These are phyloP conservation scores for Colletotrichum incanum DNA, from an alignment of 2,329 filamentous ascomycete species.

Conservation along the genomic window DNA sequence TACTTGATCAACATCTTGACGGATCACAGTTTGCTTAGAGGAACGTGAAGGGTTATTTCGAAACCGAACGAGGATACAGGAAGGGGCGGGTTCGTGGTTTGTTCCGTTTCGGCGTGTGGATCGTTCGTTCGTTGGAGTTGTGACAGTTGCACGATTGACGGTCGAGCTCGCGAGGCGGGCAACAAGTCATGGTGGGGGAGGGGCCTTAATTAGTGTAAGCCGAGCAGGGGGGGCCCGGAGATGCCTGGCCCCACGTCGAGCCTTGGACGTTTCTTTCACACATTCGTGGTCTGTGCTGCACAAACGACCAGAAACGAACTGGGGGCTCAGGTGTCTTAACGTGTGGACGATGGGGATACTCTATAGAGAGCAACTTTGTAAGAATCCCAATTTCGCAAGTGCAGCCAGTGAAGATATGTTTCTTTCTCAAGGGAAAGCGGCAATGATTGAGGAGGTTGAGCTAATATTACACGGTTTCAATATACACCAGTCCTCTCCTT, in stretches of 20 bases:
- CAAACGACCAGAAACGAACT: slow-evolving; percentile 3
- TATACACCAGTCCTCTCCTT: slow-evolving; percentile 5
- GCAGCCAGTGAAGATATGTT: too few species aligned
- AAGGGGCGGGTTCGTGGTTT: neutral
- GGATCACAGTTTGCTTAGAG: slow-evolving; percentile 5
- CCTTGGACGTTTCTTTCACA: neutral
- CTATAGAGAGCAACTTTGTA: neutral
- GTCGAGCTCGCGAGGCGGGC: slow-evolving; percentile 28
- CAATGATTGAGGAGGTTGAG: neutral
- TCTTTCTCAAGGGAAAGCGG: neutral
- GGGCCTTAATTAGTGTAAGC: slow-evolving; percentile 22
- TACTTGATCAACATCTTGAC: slow-evolving; percentile 69
- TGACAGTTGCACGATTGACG: slow-evolving; percentile 11
- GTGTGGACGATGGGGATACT: neutral
- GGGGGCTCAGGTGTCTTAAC: neutral
- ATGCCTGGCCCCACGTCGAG: slow-evolving; percentile 13
- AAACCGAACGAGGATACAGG: slow-evolving; percentile 13
- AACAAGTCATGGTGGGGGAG: slow-evolving; percentile 39
- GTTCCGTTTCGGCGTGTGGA: slow-evolving; percentile 3
- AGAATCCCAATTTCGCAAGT: neutral
- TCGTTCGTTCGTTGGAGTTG: slow-evolving; percentile 19
- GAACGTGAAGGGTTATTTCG: neutral
- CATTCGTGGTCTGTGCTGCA: slow-evolving; percentile 13
- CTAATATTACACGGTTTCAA: slow-evolving; percentile 13
- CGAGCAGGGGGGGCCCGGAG: slow-evolving; percentile 26